Conservation (phyloP, 73 alveolate species). For the Paramecium sexaurelia region DNA sequence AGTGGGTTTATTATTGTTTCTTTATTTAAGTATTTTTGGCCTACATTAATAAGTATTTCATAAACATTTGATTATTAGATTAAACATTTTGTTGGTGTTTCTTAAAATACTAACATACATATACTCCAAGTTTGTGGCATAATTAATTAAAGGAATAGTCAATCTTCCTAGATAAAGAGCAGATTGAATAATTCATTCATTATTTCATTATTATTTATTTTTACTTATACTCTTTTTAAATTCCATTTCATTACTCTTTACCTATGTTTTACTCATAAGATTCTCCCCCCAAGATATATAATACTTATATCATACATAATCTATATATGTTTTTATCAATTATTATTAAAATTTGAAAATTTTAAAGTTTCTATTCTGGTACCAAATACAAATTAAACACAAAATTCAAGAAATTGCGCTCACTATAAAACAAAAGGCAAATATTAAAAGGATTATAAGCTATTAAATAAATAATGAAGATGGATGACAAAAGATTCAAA, state of each 20-base stretch:
- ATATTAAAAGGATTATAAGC: background rate
- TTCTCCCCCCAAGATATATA: no score
- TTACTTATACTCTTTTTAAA: no score
- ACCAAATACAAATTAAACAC: slow-evolving; percentile 35
- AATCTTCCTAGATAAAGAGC: background rate
- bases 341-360: no score
- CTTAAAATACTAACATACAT: slow-evolving; percentile 1
- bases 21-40: slow-evolving; percentile 42
- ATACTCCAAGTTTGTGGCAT: slow-evolving; percentile 17
- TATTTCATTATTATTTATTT: no score
- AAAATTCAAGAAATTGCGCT: slow-evolving; percentile 7
- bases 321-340: no score
- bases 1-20: slow-evolving; percentile 38
- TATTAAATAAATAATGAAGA: slow-evolving; percentile 9
- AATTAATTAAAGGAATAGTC: slow-evolving; percentile 11
- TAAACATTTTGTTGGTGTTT: background rate
- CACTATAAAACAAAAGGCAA: background rate
- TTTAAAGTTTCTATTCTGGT: background rate
- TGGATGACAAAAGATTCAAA: background rate
- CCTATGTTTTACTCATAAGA: no score
- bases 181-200: background rate
- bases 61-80: background rate
- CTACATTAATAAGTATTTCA: background rate
- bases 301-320: no score
- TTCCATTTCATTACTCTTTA: no score